These are phyloP conservation scores for Komagataella mondaviorum DNA, from an alignment of 805 yeast species.

Conservation along the genomic window DNA sequence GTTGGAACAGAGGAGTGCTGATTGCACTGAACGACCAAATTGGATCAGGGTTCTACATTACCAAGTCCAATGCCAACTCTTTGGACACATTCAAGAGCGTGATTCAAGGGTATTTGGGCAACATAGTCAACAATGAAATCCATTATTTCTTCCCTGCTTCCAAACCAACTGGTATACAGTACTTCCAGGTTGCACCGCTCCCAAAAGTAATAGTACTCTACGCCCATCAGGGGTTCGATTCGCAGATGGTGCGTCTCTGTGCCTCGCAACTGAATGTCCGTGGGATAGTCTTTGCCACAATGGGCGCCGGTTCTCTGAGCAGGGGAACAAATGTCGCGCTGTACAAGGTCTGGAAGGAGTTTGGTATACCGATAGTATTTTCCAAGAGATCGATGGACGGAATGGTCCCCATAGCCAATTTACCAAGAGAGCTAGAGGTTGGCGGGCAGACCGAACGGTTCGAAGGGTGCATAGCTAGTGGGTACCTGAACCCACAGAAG, in stretches of 20 bases:
- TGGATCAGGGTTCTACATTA: slow-evolving; percentile 56
- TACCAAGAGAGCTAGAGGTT: slow-evolving; percentile 11
- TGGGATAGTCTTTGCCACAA: slow-evolving; percentile 53
- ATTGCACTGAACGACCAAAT: slow-evolving; percentile 58
- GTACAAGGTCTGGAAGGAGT: slow-evolving; percentile 22
- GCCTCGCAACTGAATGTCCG: slow-evolving; percentile 28
- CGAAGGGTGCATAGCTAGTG: slow-evolving; percentile 41
- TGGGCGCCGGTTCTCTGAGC: slow-evolving; percentile 60
- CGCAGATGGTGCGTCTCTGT: slow-evolving; percentile 30
- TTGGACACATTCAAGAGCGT: slow-evolving; percentile 53
- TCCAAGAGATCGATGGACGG: slow-evolving; percentile 63
- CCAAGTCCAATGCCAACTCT: slow-evolving; percentile 58
- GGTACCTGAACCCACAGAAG: slow-evolving; percentile 55
- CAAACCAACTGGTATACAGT: slow-evolving; percentile 36
- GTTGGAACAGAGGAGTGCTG: slow-evolving; percentile 44
- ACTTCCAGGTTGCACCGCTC: slow-evolving; percentile 19
- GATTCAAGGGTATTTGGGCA: slow-evolving; percentile 62
- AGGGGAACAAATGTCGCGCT: slow-evolving; percentile 32
- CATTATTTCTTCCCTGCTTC: slow-evolving; percentile 53
- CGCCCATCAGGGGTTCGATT: slow-evolving; percentile 47
- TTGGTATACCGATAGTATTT: slow-evolving; percentile 40
- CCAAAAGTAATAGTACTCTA: slow-evolving; percentile 42
- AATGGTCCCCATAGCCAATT: slow-evolving; percentile 42
- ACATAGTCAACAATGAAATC: slow-evolving; percentile 51
- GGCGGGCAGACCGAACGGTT: slow-evolving; percentile 12